phyloP scores from a whole-genome alignment of 2,329 filamentous ascomycete genomes.

The Diaporthe citrichinensis region DNA sequence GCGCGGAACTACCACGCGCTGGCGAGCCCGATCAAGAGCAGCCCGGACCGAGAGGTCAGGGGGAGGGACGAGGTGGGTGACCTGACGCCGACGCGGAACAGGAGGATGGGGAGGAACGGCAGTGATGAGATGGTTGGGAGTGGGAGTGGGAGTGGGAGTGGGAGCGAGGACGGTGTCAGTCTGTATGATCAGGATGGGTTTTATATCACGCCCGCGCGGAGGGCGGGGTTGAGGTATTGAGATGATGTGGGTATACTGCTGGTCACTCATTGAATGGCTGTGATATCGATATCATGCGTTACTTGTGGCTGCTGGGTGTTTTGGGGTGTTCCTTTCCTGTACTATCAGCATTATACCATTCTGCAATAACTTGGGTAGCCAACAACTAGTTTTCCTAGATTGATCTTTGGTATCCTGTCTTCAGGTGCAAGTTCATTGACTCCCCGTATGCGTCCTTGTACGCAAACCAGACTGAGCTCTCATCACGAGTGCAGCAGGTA shows the following conservation, averaged over 20 bases:
- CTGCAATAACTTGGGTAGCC: not conserved
- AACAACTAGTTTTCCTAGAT: not conserved
- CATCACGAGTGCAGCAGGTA: not conserved
- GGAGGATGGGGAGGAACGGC: not conserved
- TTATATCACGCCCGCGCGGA: constrained; percentile 58
- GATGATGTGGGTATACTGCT: not conserved
- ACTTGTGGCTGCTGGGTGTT: not conserved
- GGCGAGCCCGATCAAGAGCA: constrained; percentile 47
- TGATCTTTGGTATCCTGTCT: not conserved
- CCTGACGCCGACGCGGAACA: constrained; percentile 10
- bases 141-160: not conserved
- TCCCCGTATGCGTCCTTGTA: no score
- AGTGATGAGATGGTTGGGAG: not conserved
- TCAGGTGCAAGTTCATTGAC: no score
- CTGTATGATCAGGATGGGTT: constrained; percentile 64
- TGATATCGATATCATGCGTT: not conserved
- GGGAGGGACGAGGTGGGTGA: not conserved
- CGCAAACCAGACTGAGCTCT: not conserved
- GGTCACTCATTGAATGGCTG: not conserved
- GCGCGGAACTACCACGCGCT: constrained; percentile 63
- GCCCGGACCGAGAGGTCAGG: not conserved
- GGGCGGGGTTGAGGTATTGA: constrained; percentile 16
- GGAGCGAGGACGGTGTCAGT: constrained; percentile 57
- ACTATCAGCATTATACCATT: constrained; percentile 25
- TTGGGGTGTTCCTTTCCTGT: constrained; percentile 8